Evolutionary conservation across 2,329 filamentous ascomycete species (phyloP), one percentile per base, ranked within the genome.

Genomic region (Thielaviopsis punctulata): DNA sequence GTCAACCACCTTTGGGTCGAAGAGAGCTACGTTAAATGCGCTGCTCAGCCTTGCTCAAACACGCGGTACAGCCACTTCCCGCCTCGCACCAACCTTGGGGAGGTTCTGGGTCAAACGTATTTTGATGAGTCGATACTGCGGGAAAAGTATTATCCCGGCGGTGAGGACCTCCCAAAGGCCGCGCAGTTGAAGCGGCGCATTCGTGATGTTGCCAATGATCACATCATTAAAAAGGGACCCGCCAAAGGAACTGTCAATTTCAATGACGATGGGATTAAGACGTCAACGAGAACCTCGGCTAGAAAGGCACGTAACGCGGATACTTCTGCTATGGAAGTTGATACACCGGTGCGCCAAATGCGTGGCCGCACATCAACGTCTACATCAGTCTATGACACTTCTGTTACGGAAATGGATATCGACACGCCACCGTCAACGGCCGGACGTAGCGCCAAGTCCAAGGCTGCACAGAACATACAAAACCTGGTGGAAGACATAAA

Each of bases 1-100:
- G 72, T 95, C 60, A 98, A 96, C 64, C 92, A 98, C 63, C 73
- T 98, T 1, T 98, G 92, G 92, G 75, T 98, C 45, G 92, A 98
- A 65, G 92, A 98, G 62, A 93, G 88, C 65, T 98, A 96, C 62
- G 87, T 90, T 1, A 87, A 84, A 63, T 95, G 88, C 69, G 76
- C 84, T 61, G 70, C 83, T 54, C 83, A 86, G 62, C 77, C 78
- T 0, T 68, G 89, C 21, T 83, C 84, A 3, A 77, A 85, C 49
- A 71, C 76, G 8, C 82, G 83, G 57, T 98, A 94, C 63, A 86
- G 77, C 1, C 82, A 88, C 62, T 98, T 96, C 58, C 92, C 92
- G 15, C 75, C 76, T 10, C 77, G 88, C 53, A 96, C 90, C 2
- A 96, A 98, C 62, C 73, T 98, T 5, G 85, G 88, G 49, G 92